These are phyloP conservation scores for Podila clonocystis DNA, from an alignment of 192 early-diverging fungal species.

Conservation along the genomic window DNA sequence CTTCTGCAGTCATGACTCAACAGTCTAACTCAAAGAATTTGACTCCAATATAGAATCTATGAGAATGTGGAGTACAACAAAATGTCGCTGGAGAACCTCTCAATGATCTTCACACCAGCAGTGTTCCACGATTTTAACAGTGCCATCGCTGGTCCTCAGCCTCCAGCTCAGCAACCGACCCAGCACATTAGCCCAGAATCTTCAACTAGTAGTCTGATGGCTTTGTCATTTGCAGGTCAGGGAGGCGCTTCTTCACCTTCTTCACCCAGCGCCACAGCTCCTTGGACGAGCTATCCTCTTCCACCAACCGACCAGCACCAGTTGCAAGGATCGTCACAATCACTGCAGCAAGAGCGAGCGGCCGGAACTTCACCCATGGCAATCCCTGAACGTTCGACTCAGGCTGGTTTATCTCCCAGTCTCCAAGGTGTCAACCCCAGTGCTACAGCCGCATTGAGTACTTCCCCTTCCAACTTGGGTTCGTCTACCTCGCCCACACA, in stretches of 20 bases:
- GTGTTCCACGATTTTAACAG: slow-evolving; percentile 69
- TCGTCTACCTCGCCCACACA: neutral
- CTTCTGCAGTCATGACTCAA: slow-evolving; percentile 1
- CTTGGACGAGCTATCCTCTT: slow-evolving; percentile 18
- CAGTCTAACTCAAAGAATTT: neutral
- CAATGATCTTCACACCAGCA: slow-evolving; percentile 70
- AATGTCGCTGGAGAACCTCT: slow-evolving; percentile 70
- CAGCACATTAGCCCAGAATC: neutral
- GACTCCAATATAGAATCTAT: slow-evolving; percentile 51
- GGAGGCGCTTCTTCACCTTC: neutral
- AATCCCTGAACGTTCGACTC: neutral
- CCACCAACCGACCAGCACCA: slow-evolving; percentile 12
- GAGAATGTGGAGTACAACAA: slow-evolving; percentile 65
- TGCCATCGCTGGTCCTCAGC: slow-evolving; percentile 17
- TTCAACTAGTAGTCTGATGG: neutral
- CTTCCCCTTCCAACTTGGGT: neutral
- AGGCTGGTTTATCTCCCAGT: neutral
- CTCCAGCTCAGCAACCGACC: neutral
- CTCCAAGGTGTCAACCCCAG: neutral
- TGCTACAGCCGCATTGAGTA: neutral
- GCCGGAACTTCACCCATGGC: neutral
- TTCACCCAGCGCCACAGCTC: slow-evolving; percentile 12
- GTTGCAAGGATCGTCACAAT: neutral
- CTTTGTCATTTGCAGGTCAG: slow-evolving; percentile 23
- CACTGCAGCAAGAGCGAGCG: slow-evolving; percentile 3